phyloP scores from a whole-genome alignment of 768 basidiomycete species.

The Trametes elegans region DNA sequence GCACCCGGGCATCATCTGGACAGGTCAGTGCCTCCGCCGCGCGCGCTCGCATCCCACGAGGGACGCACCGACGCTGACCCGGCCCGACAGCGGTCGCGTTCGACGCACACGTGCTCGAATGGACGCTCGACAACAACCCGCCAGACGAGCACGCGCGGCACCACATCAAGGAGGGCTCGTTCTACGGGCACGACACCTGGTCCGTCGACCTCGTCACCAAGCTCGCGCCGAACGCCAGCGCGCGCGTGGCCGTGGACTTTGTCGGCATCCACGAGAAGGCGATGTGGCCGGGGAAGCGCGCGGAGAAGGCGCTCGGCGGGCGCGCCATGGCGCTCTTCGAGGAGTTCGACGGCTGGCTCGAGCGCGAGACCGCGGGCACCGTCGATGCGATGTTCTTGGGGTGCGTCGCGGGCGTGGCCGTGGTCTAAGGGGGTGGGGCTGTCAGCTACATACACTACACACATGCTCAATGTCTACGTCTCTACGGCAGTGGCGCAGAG shows the following conservation, averaged over 20 bases:
- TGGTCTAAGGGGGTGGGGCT: constrained; percentile 32
- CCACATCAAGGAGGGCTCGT: constrained; percentile 89
- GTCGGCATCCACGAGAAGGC: constrained; percentile 79
- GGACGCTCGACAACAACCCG: constrained; percentile 80
- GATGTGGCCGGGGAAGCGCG: constrained; percentile 75
- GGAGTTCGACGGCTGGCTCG: constrained; percentile 72
- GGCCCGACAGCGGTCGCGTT: constrained; percentile 78
- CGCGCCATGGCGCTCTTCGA: constrained; percentile 73
- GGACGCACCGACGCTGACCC: background rate
- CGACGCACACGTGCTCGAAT: constrained; percentile 83
- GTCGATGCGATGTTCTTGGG: constrained; percentile 71
- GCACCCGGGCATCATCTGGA: constrained; percentile 87
- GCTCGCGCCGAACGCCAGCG: constrained; percentile 35
- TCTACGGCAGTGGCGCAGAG: too few species aligned
- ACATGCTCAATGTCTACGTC: too few species aligned
- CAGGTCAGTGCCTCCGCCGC: constrained; percentile 43
- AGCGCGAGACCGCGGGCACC: constrained; percentile 55
- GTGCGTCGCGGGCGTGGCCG: constrained; percentile 61
- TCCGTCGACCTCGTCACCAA: constrained; percentile 69
- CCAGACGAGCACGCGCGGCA: constrained; percentile 76
- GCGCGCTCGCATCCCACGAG: background rate
- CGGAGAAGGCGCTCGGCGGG: constrained; percentile 45
- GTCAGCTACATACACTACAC: too few species aligned
- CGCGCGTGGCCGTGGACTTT: constrained; percentile 62
- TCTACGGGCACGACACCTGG: constrained; percentile 76